Evolutionary conservation across 148 eudicot genomes (phyloP), one percentile per base, ranked within the genome.

Genomic region (Spergularia bocconei): DNA sequence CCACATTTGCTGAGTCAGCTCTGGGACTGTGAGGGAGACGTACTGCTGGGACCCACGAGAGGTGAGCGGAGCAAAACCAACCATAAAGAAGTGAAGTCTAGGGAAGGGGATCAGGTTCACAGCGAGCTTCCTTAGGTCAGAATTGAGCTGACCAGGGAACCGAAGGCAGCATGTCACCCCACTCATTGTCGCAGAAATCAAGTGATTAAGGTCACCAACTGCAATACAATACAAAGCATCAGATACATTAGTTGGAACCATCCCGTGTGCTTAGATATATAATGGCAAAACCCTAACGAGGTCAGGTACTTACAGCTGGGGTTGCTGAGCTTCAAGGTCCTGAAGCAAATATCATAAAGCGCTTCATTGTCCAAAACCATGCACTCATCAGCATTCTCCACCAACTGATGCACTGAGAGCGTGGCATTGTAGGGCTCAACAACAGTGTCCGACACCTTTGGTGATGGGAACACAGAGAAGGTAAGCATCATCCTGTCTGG

Each of bases 1-100:
- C 96, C 96, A 91, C 96, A 91, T 91, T 58, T 91, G 97, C 66
- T 89, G 93, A 6, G 93, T 89, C 23, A 91, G 88, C 85, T 91
- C 96, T 0, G 96, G 93, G 69, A 91, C 96, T 6, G 96, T 81
- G 70, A 91, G 87, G 44, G 96, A 82, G 7, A 77, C 79, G 59
- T 91, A 91, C 70, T 91, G 89, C 75, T 91, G 96, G 6, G 96
- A 87, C 4, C 90, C 84, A 44, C 91, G 91, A n/a, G 96, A 89
- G 33, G 96, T 91, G 63, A 91, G 90, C 0, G 96, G 96, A 9
- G 96, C 90, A 17, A 91, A 91, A 6, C 96, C 96, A 38, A 91
- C 96, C 96, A 91, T 91, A 86, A 91, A 91, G 83, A 91, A 91
- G 75, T 91, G 96, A 36, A 91, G 96, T 47, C 96, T 87, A 0